Evolutionary conservation across 805 yeast species (phyloP).

Genomic region (Metschnikowia lachancei): DNA sequence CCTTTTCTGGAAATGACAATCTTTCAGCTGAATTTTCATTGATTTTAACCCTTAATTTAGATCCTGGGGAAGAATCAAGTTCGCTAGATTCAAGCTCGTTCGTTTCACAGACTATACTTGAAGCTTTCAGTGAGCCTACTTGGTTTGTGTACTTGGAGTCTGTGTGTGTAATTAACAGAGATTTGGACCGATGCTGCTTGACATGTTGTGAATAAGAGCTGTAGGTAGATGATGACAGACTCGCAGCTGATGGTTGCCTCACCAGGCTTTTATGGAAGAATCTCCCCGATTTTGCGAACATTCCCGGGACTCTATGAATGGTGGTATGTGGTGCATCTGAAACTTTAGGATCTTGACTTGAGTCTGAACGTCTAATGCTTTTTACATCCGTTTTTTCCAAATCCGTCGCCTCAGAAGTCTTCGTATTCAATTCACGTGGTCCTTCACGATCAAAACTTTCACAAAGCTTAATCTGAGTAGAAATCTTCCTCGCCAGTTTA

Average conservation of each 20-base stretch:
- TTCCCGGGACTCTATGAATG: constrained; percentile 11
- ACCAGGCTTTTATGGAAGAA: constrained; percentile 14
- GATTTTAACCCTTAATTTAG: neutral
- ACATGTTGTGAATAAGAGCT: constrained; percentile 35
- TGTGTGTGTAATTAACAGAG: neutral
- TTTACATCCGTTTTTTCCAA: neutral
- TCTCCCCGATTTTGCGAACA: constrained; percentile 17
- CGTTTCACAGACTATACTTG: neutral
- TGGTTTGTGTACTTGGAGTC: neutral
- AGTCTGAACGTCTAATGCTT: neutral
- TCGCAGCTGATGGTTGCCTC: neutral
- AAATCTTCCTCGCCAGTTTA: too few relatives aligned
- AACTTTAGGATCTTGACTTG: neutral
- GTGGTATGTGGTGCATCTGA: neutral
- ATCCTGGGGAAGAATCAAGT: neutral
- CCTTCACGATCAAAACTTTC: neutral
- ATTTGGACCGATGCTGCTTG: constrained; percentile 28
- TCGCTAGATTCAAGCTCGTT: constrained; percentile 1
- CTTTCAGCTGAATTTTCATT: neutral
- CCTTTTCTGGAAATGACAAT: neutral
- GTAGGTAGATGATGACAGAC: constrained; percentile 12
- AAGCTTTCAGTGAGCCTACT: neutral
- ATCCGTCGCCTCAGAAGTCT: neutral
- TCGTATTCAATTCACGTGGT: neutral
- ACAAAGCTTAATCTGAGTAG: neutral